These are phyloP conservation scores for Colletotrichum orchidophilum DNA, from an alignment of 2,329 filamentous ascomycete species.

Conservation along the genomic window DNA sequence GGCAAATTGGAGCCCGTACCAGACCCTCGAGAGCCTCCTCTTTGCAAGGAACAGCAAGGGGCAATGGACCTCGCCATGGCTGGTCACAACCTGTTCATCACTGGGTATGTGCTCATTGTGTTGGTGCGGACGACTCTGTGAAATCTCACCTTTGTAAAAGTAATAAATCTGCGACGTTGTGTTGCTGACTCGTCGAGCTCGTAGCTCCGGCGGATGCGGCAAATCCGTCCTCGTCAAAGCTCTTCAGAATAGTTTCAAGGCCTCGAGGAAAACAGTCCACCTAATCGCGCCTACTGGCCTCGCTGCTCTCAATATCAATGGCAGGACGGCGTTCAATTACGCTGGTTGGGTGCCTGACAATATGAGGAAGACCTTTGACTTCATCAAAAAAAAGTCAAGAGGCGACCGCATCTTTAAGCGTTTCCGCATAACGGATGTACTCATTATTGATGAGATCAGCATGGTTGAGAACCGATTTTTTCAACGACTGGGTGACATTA, in stretches of 20 bases:
- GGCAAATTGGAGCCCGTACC: background rate
- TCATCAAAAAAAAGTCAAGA: background rate
- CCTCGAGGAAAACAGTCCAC: conserved; percentile 40
- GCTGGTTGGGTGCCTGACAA: conserved; percentile 60
- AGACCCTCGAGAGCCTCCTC: background rate
- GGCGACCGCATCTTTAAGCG: conserved; percentile 45
- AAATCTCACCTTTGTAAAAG: no score
- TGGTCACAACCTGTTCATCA: conserved; percentile 70
- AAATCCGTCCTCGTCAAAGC: conserved; percentile 17
- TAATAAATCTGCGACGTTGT: no score
- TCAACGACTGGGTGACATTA: conserved; percentile 64
- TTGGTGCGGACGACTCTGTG: no score
- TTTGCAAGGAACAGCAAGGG: conserved; percentile 1
- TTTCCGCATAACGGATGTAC: conserved; percentile 57
- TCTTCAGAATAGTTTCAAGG: background rate
- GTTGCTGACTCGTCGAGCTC: background rate
- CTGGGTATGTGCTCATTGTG: conserved; percentile 65
- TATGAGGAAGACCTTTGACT: background rate
- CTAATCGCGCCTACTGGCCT: conserved; percentile 69
- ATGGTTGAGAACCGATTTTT: conserved; percentile 74
- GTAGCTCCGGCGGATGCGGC: conserved; percentile 17
- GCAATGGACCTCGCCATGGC: conserved; percentile 54
- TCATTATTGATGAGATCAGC: conserved; percentile 73
- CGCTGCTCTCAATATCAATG: conserved; percentile 65
- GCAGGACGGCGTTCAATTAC: conserved; percentile 65